These are phyloP conservation scores for Nemania sp. DNA, from an alignment of 2,329 filamentous ascomycete species.

Conservation along the genomic window DNA sequence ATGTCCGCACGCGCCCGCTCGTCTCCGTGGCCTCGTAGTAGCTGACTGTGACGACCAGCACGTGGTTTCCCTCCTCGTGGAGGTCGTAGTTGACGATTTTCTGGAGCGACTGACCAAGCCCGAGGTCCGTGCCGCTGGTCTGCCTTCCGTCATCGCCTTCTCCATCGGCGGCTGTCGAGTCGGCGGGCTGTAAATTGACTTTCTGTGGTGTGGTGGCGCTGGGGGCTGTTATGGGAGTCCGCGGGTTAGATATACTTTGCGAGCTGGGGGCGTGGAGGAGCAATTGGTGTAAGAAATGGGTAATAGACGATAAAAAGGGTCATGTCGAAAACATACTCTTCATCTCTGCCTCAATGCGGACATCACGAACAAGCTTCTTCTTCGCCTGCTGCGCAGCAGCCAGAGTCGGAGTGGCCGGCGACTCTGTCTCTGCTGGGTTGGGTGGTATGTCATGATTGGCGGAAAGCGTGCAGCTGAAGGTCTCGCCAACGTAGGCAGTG, in stretches of 20 bases:
- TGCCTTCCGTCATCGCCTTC: slow-evolving; percentile 12
- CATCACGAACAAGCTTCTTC: slow-evolving; percentile 67
- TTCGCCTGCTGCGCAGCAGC: slow-evolving; percentile 26
- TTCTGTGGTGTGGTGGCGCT: slow-evolving; percentile 62
- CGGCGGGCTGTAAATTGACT: slow-evolving; percentile 59
- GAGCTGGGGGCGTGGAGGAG: not conserved
- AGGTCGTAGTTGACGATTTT: slow-evolving; percentile 83
- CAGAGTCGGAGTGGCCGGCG: slow-evolving; percentile 8
- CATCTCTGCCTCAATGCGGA: slow-evolving; percentile 89
- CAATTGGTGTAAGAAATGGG: too few relatives aligned
- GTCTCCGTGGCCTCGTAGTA: slow-evolving; percentile 86
- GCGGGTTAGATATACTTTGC: too few relatives aligned
- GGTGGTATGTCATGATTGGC: slow-evolving; percentile 78
- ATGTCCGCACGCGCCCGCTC: slow-evolving; percentile 76
- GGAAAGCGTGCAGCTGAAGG: slow-evolving; percentile 91
- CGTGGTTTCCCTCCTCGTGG: slow-evolving; percentile 92
- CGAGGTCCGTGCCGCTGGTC: slow-evolving; percentile 24
- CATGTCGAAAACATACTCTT: slow-evolving; percentile 57
- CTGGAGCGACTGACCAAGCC: slow-evolving; percentile 70
- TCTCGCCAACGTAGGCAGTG: slow-evolving; percentile 93
- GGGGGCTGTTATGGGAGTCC: slow-evolving; percentile 53
- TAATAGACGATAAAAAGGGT: not conserved
- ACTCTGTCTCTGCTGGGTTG: slow-evolving; percentile 4
- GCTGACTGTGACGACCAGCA: slow-evolving; percentile 88
- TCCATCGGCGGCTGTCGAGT: slow-evolving; percentile 28